These are phyloP conservation scores for Arachnomyces sp. DNA, from an alignment of 2,329 filamentous ascomycete species.

Conservation along the genomic window DNA sequence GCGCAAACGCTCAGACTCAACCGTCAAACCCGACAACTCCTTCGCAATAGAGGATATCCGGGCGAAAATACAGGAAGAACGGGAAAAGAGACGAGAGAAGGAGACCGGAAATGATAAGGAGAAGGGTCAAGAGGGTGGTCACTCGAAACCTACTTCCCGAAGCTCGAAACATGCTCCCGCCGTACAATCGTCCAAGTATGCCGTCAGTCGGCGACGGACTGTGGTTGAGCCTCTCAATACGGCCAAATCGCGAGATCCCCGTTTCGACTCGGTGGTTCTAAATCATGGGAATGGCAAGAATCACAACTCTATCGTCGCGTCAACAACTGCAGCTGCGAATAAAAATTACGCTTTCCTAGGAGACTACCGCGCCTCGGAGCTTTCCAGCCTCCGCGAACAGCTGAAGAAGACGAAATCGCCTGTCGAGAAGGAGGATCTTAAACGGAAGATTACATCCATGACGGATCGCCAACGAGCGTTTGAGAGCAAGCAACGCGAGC, in stretches of 20 bases:
- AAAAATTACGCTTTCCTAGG: constrained; percentile 82
- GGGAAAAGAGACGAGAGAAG: constrained; percentile 30
- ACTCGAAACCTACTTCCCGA: constrained; percentile 32
- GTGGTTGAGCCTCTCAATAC: constrained; percentile 51
- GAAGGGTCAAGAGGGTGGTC: constrained; percentile 24
- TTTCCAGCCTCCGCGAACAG: constrained; percentile 62
- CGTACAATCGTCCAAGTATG: constrained; percentile 72
- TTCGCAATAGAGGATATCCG: constrained; percentile 33
- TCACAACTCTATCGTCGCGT: not conserved
- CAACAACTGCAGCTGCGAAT: constrained; percentile 32
- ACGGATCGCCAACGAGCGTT: constrained; percentile 68
- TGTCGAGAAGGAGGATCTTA: constrained; percentile 59
- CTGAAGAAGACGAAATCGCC: constrained; percentile 62
- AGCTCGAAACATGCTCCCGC: constrained; percentile 83
- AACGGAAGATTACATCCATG: constrained; percentile 68
- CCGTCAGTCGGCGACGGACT: constrained; percentile 72
- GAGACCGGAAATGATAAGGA: constrained; percentile 18
- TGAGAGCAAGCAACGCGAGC: constrained; percentile 60
- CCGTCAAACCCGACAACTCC: constrained; percentile 12
- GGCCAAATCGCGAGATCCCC: constrained; percentile 71
- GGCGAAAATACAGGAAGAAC: constrained; percentile 32
- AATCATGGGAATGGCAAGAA: constrained; percentile 18
- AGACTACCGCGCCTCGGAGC: constrained; percentile 77
- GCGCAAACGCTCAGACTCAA: constrained; percentile 15
- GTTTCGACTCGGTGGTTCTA: constrained; percentile 64